These are phyloP conservation scores for Colletotrichum magnum DNA, from an alignment of 2,329 filamentous ascomycete species.

Conservation along the genomic window DNA sequence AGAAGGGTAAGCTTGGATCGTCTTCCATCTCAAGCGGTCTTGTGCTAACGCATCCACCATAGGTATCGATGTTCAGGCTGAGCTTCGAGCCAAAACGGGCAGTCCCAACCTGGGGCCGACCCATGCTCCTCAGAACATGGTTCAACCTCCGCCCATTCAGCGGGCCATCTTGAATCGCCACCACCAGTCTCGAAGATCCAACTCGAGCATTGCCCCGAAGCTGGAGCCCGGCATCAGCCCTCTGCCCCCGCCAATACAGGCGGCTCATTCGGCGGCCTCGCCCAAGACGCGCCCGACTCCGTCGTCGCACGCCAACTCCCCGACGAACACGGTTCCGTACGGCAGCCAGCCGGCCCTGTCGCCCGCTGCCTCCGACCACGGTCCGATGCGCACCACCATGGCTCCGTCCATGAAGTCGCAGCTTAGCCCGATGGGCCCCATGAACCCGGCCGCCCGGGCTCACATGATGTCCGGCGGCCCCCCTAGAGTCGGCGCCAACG, in stretches of 20 bases:
- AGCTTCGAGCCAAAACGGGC: slow-evolving; percentile 91
- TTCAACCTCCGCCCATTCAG: slow-evolving; percentile 83
- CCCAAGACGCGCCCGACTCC: slow-evolving; percentile 86
- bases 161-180: slow-evolving; percentile 86
- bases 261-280: slow-evolving; percentile 69
- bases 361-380: slow-evolving; percentile 63
- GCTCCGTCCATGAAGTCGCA: slow-evolving; percentile 56
- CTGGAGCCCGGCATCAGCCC: slow-evolving; percentile 68
- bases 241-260: slow-evolving; percentile 60
- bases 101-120: slow-evolving; percentile 84
- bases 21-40: not conserved
- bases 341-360: slow-evolving; percentile 56
- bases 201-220: slow-evolving; percentile 83
- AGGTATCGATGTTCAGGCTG: slow-evolving; percentile 98
- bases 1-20: slow-evolving; percentile 78
- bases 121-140: slow-evolving; percentile 76
- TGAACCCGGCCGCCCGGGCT: slow-evolving; percentile 49
- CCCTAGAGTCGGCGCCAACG: slow-evolving; percentile 56
- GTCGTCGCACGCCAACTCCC: slow-evolving; percentile 78
- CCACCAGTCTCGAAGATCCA: slow-evolving; percentile 80
- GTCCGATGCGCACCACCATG: slow-evolving; percentile 60
- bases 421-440: slow-evolving; percentile 51
- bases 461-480: slow-evolving; percentile 50
- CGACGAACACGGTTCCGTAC: slow-evolving; percentile 64
- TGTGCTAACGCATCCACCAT: not conserved